Base-by-base conservation (phyloP, 768 basidiomycete genomes). In the Porphyrellus cyaneotinctus region DNA sequence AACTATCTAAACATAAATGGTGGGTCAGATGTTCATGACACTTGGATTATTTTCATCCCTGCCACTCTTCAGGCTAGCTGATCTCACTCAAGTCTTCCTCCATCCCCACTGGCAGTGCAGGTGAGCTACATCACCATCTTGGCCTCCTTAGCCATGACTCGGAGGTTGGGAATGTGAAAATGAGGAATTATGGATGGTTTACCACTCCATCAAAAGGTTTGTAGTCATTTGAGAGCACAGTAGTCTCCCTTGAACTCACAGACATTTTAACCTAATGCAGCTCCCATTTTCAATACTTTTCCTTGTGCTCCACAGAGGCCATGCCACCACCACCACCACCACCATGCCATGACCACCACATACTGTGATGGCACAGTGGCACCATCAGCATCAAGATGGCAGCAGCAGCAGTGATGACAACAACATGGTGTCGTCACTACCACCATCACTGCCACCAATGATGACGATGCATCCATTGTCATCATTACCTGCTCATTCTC, bases 121-220 rank as follows among this genome's bases (percentile, higher is more conserved):
- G 97, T 3, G 85, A 95, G 64, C 72, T 99, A 36, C 97, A 98
- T 67, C 94, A 97, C 65, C 92, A 97, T 62, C 72, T 99, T 14
- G 97, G 94, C 3, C 68, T 95, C 57, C 77, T 99, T 38, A 88
- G 88, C 60, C 79, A 89, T 23, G 93, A 95, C n/a, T n/a, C n/a
- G n/a, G n/a, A n/a, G 65, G 83, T 81, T 20, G 86, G 88, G n/a
- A n/a, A n/a, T n/a, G n/a, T n/a, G n/a, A n/a, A 56, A 80, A 79
- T 2, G 88, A 97, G 59, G 94, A 95, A 57, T 68, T 93, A 17
- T 77, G 88, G 10, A 87, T 85, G 0, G 79, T 97, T 5, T 97
- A 99, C 65, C 97, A 99, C 65, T 97, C 95, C 58, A 80, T 85
- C 9, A 97, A 97, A 72, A 95, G 95, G 95, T 94, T 24, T 38